Evolutionary conservation across 495 filamentous ascomycete genomes (phyloP).

Genomic region (Aspergillus ostianus): DNA sequence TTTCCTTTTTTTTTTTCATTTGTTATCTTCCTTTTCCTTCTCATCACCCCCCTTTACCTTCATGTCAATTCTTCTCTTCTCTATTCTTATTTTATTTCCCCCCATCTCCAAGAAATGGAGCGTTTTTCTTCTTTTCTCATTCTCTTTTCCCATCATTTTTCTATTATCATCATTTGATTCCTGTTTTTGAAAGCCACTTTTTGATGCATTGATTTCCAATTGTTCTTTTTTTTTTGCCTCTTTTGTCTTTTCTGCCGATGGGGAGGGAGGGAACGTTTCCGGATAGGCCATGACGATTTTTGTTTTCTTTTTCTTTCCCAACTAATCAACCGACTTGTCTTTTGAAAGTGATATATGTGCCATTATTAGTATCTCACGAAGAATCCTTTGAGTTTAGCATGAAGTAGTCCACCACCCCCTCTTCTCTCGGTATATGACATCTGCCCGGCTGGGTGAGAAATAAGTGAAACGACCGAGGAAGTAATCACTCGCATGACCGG

Average conservation of each 20-base stretch:
- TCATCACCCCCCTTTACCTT: conserved; percentile 14
- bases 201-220: conserved; percentile 35
- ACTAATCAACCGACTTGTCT: conserved; percentile 25
- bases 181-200: conserved; percentile 29
- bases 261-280: conserved; percentile 34
- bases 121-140: conserved; percentile 14
- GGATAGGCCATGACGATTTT: conserved; percentile 37
- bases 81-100: conserved; percentile 28
- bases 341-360: conserved; percentile 22
- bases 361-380: conserved; percentile 30
- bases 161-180: conserved; percentile 17
- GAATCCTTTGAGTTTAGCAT: conserved; percentile 20
- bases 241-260: conserved; percentile 30
- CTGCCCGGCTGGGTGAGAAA: background rate
- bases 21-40: conserved; percentile 6
- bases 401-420: conserved; percentile 26
- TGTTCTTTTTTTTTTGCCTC: conserved; percentile 17
- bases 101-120: conserved; percentile 10
- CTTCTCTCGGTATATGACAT: conserved; percentile 17
- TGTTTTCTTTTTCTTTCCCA: conserved; percentile 23
- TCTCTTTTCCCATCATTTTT: conserved; percentile 16
- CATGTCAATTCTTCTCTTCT: conserved; percentile 32
- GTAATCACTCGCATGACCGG: too few species aligned
- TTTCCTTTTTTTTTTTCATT: background rate
- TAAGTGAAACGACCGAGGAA: background rate